phyloP scores from a whole-genome alignment of 169 alveolate species.

The Plasmodium gallinaceum region DNA sequence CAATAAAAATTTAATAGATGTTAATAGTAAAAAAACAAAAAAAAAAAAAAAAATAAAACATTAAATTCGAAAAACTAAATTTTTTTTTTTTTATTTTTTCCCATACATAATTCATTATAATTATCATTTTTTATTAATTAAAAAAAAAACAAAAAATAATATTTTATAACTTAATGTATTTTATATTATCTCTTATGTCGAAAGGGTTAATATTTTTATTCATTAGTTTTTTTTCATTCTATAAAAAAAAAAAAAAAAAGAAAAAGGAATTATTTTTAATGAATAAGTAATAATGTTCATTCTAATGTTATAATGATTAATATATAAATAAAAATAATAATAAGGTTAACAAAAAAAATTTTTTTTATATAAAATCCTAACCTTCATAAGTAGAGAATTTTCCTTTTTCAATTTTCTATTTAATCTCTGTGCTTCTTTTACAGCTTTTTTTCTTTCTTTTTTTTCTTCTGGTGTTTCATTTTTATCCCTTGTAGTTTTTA shows the following conservation, averaged over 20 bases:
- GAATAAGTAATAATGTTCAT: background rate
- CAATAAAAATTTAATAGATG: no score
- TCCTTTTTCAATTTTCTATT: conserved; percentile 87
- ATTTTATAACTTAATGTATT: conserved; percentile 50
- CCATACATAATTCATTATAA: no score
- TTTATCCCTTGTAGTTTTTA: conserved; percentile 78
- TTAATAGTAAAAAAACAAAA: no score
- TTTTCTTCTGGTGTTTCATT: conserved; percentile 89
- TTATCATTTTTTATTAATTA: no score
- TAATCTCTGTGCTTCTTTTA: conserved; percentile 87
- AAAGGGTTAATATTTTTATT: conserved; percentile 69
- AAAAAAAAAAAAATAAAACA: no score
- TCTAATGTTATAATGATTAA: background rate
- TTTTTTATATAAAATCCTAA: background rate
- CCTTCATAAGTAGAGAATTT: conserved; percentile 77
- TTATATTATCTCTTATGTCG: conserved; percentile 72
- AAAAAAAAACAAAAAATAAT: background rate
- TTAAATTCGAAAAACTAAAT: no score
- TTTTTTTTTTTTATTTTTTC: no score
- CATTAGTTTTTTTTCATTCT: conserved; percentile 71
- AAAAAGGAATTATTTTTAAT: background rate
- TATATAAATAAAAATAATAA: background rate
- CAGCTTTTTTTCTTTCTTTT: conserved; percentile 85
- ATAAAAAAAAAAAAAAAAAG: background rate
- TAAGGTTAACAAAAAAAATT: background rate